These are phyloP conservation scores for Colletotrichum godetiae DNA, from an alignment of 2,329 filamentous ascomycete genomes.

Conservation along the genomic window DNA sequence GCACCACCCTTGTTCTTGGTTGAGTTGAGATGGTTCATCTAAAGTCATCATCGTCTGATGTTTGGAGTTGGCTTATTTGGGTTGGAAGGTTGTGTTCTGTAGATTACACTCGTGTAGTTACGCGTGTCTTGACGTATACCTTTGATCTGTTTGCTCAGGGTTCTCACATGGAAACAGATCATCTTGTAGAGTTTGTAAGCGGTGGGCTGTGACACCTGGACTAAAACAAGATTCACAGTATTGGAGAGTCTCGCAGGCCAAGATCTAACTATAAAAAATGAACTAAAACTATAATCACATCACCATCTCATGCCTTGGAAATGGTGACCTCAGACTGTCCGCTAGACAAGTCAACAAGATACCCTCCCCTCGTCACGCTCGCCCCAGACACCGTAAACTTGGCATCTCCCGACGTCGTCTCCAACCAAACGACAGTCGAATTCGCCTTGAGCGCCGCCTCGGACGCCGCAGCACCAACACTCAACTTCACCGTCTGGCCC, in stretches of 20 bases:
- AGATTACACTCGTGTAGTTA: too few species aligned
- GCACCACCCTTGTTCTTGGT: neutral
- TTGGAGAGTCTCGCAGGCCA: too few species aligned
- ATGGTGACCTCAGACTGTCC: constrained; percentile 11
- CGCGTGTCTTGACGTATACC: too few species aligned
- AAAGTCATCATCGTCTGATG: neutral
- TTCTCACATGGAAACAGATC: too few species aligned
- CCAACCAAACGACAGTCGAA: constrained; percentile 23
- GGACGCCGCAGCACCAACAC: neutral
- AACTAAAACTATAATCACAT: neutral
- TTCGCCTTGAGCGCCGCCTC: constrained; percentile 10
- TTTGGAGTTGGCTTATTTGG: too few species aligned
- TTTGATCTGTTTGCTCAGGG: too few species aligned
- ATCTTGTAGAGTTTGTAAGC: too few species aligned
- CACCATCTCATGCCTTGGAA: neutral
- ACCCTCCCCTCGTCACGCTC: constrained; percentile 6
- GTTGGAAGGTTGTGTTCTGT: too few species aligned
- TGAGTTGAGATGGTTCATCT: neutral
- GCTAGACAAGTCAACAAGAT: constrained; percentile 15
- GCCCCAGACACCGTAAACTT: neutral
- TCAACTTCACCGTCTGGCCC: constrained; percentile 17
- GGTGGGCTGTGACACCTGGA: neutral
- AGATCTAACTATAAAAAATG: neutral
- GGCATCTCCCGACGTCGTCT: neutral
- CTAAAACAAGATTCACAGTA: neutral